phyloP scores from a whole-genome alignment of 2,329 filamentous ascomycete genomes.

The Apiospora saccharicola region DNA sequence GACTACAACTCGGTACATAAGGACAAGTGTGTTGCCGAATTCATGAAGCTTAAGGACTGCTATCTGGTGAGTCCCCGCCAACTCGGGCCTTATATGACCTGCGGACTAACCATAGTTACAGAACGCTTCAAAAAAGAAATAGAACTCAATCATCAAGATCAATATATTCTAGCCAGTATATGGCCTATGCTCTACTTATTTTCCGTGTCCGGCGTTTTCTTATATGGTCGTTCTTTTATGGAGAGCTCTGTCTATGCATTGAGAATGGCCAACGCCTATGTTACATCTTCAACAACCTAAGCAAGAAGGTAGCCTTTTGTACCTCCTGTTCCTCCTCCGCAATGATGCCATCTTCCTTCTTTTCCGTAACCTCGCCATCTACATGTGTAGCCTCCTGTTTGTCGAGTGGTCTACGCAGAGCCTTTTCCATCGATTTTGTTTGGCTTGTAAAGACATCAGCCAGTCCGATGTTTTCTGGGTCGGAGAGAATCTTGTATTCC shows the following conservation, averaged over 20 bases:
- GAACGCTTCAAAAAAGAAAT: slow-evolving; percentile 59
- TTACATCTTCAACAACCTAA: slow-evolving; percentile 77
- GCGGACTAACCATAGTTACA: slow-evolving; percentile 38
- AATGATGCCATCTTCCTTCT: slow-evolving; percentile 68
- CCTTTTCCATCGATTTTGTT: slow-evolving; percentile 74
- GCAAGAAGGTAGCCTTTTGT: slow-evolving; percentile 80
- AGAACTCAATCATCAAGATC: background rate
- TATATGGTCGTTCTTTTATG: background rate
- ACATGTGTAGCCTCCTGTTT: slow-evolving; percentile 68
- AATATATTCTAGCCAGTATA: slow-evolving; percentile 2
- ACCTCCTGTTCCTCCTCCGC: slow-evolving; percentile 86
- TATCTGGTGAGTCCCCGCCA: slow-evolving; percentile 70
- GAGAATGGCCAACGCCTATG: slow-evolving; percentile 22
- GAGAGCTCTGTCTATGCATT: slow-evolving; percentile 27
- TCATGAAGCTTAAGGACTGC: slow-evolving; percentile 85
- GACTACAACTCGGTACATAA: slow-evolving; percentile 93
- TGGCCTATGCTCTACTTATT: background rate
- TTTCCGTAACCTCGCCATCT: slow-evolving; percentile 61
- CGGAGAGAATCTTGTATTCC: slow-evolving; percentile 83
- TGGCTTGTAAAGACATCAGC: slow-evolving; percentile 74
- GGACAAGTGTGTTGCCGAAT: slow-evolving; percentile 88
- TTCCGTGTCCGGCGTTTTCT: background rate
- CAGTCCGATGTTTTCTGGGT: slow-evolving; percentile 78
- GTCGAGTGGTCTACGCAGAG: slow-evolving; percentile 78
- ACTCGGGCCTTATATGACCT: background rate